Conservation (phyloP, 1,139 yeast genomes). For the Saccharomyces hybrid region DNA sequence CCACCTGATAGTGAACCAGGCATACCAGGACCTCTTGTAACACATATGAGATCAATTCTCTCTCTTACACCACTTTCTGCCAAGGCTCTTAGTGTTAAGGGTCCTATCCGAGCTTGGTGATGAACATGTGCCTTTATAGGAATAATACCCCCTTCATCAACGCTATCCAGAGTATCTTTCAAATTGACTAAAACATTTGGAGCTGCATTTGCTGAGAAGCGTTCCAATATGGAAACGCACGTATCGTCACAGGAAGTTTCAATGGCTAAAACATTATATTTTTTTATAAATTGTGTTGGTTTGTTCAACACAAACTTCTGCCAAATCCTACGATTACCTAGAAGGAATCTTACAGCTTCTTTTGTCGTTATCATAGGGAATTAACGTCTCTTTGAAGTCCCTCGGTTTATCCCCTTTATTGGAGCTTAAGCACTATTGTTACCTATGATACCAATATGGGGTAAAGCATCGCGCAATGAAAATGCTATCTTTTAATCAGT, state of each 20-base stretch:
- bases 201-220: slow-evolving; percentile 33
- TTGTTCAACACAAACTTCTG: neutral
- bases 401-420: neutral
- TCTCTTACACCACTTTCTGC: slow-evolving; percentile 32
- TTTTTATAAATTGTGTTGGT: neutral
- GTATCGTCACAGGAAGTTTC: slow-evolving; percentile 97
- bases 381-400: neutral
- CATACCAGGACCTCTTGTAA: slow-evolving; percentile 98
- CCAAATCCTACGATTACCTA: neutral
- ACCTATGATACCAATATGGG: neutral
- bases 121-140: slow-evolving; percentile 82
- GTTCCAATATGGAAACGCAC: slow-evolving; percentile 70
- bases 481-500: neutral
- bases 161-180: slow-evolving; percentile 62
- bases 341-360: neutral
- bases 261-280: slow-evolving; percentile 68
- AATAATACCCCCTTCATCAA: slow-evolving; percentile 70
- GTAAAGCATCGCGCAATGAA: neutral
- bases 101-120: slow-evolving; percentile 55
- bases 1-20: slow-evolving; percentile 81
- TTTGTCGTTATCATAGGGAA: neutral
- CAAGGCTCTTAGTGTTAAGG: slow-evolving; percentile 37
- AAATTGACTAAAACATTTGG: slow-evolving; percentile 54
- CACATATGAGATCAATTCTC: slow-evolving; percentile 74
- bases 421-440: neutral